phyloP scores from a whole-genome alignment of 805 yeast species.

The Cyberlindnera lachancei region DNA sequence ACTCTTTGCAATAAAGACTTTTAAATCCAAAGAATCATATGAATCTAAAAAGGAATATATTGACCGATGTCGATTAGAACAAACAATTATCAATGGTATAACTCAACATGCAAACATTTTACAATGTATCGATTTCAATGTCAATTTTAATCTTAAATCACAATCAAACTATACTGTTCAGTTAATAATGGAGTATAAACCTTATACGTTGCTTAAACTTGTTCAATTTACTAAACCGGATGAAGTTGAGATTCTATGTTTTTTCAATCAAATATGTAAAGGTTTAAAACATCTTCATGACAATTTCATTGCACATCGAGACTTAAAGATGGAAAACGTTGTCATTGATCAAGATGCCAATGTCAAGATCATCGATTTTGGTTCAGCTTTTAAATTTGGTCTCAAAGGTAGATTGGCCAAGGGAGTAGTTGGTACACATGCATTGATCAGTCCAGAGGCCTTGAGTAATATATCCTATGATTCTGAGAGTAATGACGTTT shows the following conservation, averaged over 20 bases:
- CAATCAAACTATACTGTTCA: too few species aligned
- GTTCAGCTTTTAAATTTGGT: slow-evolving; percentile 71
- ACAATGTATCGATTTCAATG: slow-evolving; percentile 63
- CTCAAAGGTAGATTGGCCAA: slow-evolving; percentile 48
- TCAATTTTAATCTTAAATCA: slow-evolving; percentile 51
- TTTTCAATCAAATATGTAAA: slow-evolving; percentile 67
- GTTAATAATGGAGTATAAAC: slow-evolving; percentile 85
- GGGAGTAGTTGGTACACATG: slow-evolving; percentile 91
- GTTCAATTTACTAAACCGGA: slow-evolving; percentile 77
- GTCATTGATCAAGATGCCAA: slow-evolving; percentile 68
- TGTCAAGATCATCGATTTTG: slow-evolving; percentile 85
- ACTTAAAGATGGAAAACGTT: slow-evolving; percentile 85
- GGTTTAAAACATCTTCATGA: slow-evolving; percentile 71
- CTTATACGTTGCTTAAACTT: slow-evolving; percentile 78
- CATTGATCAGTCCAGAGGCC: slow-evolving; percentile 87
- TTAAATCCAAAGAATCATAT: slow-evolving; percentile 33
- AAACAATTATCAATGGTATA: slow-evolving; percentile 61
- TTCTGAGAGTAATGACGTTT: slow-evolving; percentile 75
- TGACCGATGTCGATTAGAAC: slow-evolving; percentile 70
- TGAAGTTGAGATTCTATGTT: slow-evolving; percentile 60
- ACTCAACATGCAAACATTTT: slow-evolving; percentile 69
- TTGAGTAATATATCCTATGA: slow-evolving; percentile 59
- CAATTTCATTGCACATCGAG: slow-evolving; percentile 84
- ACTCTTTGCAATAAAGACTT: slow-evolving; percentile 38
- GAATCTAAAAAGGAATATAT: slow-evolving; percentile 64